These are phyloP conservation scores for Penicillium sp. DNA, from an alignment of 2,329 filamentous ascomycete species.

Conservation along the genomic window DNA sequence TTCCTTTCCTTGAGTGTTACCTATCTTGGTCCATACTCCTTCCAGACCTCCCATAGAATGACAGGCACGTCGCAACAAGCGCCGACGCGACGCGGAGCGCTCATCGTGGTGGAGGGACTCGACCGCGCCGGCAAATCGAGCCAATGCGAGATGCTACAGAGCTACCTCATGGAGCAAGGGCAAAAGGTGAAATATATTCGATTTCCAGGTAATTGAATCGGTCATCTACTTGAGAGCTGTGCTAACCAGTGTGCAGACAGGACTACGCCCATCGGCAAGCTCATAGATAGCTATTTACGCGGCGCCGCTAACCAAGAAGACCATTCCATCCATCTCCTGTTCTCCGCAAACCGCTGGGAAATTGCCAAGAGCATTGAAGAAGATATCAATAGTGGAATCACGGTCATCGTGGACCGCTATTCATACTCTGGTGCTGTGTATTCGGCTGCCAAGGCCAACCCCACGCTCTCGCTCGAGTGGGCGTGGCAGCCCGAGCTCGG, in stretches of 20 bases:
- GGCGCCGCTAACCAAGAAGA: conserved; percentile 73
- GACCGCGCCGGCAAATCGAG: conserved; percentile 92
- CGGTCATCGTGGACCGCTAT: conserved; percentile 85
- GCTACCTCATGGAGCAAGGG: conserved; percentile 52
- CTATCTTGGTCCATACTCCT: neutral
- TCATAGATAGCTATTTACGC: conserved; percentile 81
- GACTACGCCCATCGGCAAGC: conserved; percentile 76
- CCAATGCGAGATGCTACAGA: conserved; percentile 69
- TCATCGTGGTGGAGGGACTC: conserved; percentile 84
- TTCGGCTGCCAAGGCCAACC: conserved; percentile 79
- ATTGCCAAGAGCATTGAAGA: conserved; percentile 43
- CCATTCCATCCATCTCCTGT: conserved; percentile 84
- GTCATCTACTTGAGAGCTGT: neutral
- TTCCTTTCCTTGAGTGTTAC: neutral
- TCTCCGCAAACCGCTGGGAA: conserved; percentile 91
- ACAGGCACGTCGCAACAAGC: conserved; percentile 13
- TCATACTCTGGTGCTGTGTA: conserved; percentile 95
- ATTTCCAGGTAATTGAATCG: conserved; percentile 58
- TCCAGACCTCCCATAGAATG: conserved; percentile 9
- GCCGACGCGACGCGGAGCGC: conserved; percentile 57
- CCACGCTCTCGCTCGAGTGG: conserved; percentile 70
- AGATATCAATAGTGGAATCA: conserved; percentile 64
- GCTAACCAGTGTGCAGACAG: conserved; percentile 57
- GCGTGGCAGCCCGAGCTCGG: conserved; percentile 81
- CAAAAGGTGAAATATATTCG: conserved; percentile 58